Base-by-base conservation (phyloP, 2,329 filamentous ascomycete genomes). In the Exophiala sp. region DNA sequence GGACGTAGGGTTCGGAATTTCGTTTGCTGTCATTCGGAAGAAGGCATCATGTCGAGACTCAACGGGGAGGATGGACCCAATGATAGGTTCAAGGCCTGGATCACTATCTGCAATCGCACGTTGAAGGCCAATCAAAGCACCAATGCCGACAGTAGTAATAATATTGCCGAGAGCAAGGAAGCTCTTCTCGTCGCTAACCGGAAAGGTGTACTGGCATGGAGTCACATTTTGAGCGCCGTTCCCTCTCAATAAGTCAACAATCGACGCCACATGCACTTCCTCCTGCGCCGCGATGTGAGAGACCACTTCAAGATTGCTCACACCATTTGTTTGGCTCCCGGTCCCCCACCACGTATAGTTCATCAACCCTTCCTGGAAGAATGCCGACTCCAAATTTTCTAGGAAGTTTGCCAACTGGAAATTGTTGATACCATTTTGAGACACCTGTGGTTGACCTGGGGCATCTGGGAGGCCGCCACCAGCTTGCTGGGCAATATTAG, bases 111-210 rank as follows among this genome's bases (percentile, higher is more conserved):
- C 55, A n/a, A 65, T 47, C 9, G 53, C 51, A 19, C 49, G 42
- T 18, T 47, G 54, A 3, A 62, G 59, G 2, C 60, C 61, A 5
- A 64, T 55, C 43, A 63, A 60, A 38, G 59, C 60, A 14, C 63
- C 61, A 30, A 64, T 63, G 29, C 63, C 60, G 13, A 62, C 57
- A 6, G 56, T 58, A 5, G 60, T 64, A 43, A 66, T 61, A 53
- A 64, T 63, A 42, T 62, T 64, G 32, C 61, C 64, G 9, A 65
- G 55, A 11, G 57, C 56, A 41, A 65, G 57, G 51, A 66, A 65
- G 44, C 54, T 58, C 4, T 35, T 58, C 27, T 58, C 56, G 35
- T 50, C 49, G n/a, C 55, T 53, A 40, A 60, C 58, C 2, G 60
- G 54, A 43, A 65, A 62, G 23, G 30, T 55, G 53, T 65, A 65